A percentile compares a stretch with the other conserved stretches of the same genome.
Evolutionary conservation across 257 asterid genomes (phyloP).

Genomic region (Nicotiana otophora): DNA sequence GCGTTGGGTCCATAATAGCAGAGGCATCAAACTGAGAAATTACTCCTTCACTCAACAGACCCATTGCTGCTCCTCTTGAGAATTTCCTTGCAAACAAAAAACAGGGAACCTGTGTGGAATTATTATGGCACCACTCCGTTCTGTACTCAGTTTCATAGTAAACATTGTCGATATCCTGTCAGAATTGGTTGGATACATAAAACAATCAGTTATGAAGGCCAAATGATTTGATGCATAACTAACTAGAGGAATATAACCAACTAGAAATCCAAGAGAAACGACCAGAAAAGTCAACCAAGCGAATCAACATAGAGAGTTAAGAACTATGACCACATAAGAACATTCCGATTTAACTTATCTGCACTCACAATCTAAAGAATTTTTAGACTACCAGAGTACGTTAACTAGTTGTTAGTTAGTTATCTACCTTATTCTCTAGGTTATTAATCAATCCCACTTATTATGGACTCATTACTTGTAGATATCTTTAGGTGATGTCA

Average conservation of each 20-base stretch:
- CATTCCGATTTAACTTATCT: neutral
- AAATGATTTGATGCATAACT: neutral
- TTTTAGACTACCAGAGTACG: neutral
- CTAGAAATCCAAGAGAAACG: neutral
- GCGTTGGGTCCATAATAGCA: slow-evolving; percentile 31
- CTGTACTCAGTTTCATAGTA: slow-evolving; percentile 75
- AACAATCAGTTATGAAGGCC: neutral
- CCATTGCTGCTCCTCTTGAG: slow-evolving; percentile 88
- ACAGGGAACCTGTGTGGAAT: slow-evolving; percentile 58
- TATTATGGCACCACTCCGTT: slow-evolving; percentile 88
- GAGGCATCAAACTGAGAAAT: slow-evolving; percentile 49
- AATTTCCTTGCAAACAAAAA: slow-evolving; percentile 81
- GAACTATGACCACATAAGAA: neutral
- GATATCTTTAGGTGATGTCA: no score
- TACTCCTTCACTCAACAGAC: slow-evolving; percentile 52
- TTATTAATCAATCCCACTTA: neutral
- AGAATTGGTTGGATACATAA: slow-evolving; percentile 1
- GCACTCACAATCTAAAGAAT: neutral
- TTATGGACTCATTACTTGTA: neutral
- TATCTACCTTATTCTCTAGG: neutral
- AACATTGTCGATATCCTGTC: slow-evolving; percentile 68
- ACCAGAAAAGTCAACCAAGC: neutral
- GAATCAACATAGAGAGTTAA: neutral
- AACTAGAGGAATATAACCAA: neutral
- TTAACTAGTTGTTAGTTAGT: neutral